Percentiles rank a stretch among this genome's conserved stretches.
Conservation (phyloP, 2,329 filamentous ascomycete species). For the Pseudogymnoascus sp. region DNA sequence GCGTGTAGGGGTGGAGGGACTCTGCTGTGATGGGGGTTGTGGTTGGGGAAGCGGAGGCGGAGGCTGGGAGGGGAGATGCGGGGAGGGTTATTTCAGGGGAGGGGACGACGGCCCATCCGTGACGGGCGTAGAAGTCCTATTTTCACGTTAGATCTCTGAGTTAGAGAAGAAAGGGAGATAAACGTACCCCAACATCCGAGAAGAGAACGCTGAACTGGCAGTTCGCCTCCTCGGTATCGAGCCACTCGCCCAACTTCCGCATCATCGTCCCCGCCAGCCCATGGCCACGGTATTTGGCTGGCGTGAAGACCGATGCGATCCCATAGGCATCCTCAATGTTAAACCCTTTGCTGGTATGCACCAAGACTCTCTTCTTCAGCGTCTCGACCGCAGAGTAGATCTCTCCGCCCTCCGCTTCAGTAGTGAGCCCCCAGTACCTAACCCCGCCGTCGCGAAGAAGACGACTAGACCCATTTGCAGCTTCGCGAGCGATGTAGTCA, state of each 20-base stretch:
- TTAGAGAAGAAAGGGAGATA: neutral
- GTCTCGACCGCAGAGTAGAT: neutral
- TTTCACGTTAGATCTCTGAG: neutral
- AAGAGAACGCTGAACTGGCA: neutral
- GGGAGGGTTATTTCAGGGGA: conserved; percentile 29
- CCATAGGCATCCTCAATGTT: neutral
- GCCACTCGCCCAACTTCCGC: neutral
- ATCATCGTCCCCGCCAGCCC: neutral
- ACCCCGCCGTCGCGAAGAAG: neutral
- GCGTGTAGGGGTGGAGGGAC: neutral
- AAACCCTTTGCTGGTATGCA: neutral
- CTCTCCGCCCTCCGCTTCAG: neutral
- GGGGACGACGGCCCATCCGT: conserved; percentile 30
- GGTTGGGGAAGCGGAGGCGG: neutral
- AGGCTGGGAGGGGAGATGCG: conserved; percentile 18
- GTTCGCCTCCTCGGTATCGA: neutral
- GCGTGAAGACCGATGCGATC: neutral
- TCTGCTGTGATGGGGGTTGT: neutral
- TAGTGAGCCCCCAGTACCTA: neutral
- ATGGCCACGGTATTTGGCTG: neutral
- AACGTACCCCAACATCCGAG: neutral
- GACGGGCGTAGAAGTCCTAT: conserved; percentile 25
- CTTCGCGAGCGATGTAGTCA: neutral
- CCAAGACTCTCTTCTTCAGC: neutral
- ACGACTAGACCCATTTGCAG: neutral